These are phyloP conservation scores for Hippophae rhamnoides DNA, from an alignment of 306 rosid genomes.

Conservation along the genomic window DNA sequence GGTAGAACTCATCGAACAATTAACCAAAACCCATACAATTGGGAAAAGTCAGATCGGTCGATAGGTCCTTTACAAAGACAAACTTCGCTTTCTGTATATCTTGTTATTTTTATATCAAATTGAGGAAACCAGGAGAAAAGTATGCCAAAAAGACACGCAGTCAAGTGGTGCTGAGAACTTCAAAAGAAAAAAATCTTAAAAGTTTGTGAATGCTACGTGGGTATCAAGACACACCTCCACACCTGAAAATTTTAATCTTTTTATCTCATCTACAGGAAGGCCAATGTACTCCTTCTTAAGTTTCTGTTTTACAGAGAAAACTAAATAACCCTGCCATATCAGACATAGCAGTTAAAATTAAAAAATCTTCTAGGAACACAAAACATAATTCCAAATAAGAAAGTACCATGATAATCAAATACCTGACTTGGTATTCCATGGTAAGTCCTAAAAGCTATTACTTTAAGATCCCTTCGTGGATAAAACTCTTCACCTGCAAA, in stretches of 20 bases:
- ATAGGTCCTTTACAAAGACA: too few species aligned
- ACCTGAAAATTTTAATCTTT: constrained; percentile 59
- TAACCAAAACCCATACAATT: too few species aligned
- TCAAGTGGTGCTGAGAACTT: not conserved
- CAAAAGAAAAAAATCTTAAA: not conserved
- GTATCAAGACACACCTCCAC: constrained; percentile 64
- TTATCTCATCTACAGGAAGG: constrained; percentile 55
- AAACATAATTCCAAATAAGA: constrained; percentile 5
- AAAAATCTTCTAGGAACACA: constrained; percentile 3
- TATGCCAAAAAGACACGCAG: not conserved
- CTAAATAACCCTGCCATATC: constrained; percentile 68
- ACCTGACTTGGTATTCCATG: constrained; percentile 93
- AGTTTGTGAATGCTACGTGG: too few species aligned
- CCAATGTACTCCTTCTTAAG: constrained; percentile 62
- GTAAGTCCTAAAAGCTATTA: constrained; percentile 75
- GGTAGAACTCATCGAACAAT: too few species aligned
- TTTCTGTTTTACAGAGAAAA: constrained; percentile 63
- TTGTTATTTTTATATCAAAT: not conserved
- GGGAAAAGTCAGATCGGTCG: too few species aligned
- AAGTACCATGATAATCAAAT: constrained; percentile 1
- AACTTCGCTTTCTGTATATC: not conserved
- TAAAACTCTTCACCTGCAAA: constrained; percentile 68
- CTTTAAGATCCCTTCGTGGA: constrained; percentile 69
- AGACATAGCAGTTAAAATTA: constrained; percentile 8
- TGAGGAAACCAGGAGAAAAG: not conserved